Conservation (phyloP, 2,329 filamentous ascomycete species). For the Hymenoscyphus occultus region DNA sequence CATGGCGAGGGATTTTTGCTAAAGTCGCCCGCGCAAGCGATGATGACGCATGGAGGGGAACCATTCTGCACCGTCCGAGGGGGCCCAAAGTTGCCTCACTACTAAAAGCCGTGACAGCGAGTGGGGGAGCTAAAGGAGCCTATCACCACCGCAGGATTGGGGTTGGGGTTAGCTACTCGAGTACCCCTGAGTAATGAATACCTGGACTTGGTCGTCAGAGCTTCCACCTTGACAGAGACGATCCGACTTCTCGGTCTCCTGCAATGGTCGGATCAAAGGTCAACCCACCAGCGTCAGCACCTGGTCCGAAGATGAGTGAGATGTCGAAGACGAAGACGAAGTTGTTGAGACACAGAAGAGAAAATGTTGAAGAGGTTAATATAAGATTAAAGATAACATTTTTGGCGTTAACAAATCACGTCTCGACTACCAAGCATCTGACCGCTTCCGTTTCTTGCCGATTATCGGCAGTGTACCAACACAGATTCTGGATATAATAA, state of each 20-base stretch:
- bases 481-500: not conserved
- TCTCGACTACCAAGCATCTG: not conserved
- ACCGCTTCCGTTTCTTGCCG: not conserved
- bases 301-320: not conserved
- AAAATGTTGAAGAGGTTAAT: not conserved
- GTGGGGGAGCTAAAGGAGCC: not conserved
- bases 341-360: not conserved
- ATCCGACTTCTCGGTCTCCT: not conserved
- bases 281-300: not conserved
- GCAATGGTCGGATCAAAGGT: not conserved
- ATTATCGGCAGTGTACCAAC: not conserved
- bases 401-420: not conserved
- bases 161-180: not conserved
- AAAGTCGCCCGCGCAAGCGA: constrained; percentile 10
- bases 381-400: no score
- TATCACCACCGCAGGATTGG: not conserved
- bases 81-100: constrained; percentile 9
- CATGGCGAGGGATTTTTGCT: constrained; percentile 9
- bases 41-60: constrained; percentile 21
- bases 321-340: not conserved
- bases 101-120: not conserved
- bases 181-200: not conserved
- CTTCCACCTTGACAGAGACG: not conserved
- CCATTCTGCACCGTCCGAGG: not conserved
- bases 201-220: not conserved